Evolutionary conservation across 768 basidiomycete species (phyloP).

Genomic region (Naganishia antarctica): DNA sequence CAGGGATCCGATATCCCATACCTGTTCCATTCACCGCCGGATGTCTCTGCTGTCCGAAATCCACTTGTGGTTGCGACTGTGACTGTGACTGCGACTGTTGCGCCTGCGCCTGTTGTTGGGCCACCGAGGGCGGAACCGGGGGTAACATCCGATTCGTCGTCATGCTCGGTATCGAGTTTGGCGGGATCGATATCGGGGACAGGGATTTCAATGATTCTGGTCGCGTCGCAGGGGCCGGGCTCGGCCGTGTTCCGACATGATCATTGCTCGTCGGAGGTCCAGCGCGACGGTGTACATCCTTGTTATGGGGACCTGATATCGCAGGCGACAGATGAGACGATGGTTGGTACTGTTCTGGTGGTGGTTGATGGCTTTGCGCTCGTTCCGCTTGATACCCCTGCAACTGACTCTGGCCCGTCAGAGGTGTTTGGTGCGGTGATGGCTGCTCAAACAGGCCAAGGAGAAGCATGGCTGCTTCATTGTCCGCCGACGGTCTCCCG

Average conservation of each 20-base stretch:
- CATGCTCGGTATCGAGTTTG: neutral
- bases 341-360: neutral
- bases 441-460: slow-evolving; percentile 16
- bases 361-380: neutral
- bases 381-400: slow-evolving; percentile 19
- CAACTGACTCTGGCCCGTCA: slow-evolving; percentile 1
- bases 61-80: slow-evolving; percentile 3
- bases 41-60: neutral
- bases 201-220: neutral
- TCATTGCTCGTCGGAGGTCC: neutral
- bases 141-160: neutral
- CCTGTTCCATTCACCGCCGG: neutral
- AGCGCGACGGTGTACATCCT: neutral
- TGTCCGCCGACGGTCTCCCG: slow-evolving; percentile 16
- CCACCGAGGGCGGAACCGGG: slow-evolving; percentile 10
- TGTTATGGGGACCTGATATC: neutral
- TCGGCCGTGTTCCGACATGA: neutral
- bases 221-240: neutral
- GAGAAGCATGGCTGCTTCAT: slow-evolving; percentile 27
- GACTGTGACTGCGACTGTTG: slow-evolving; percentile 4
- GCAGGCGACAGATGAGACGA: neutral
- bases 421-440: neutral
- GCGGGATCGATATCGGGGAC: neutral
- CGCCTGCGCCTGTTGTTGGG: slow-evolving; percentile 10
- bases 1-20: neutral